Evolutionary conservation across 306 rosid species (phyloP).

Genomic region (Trichosanthes cucumerina): DNA sequence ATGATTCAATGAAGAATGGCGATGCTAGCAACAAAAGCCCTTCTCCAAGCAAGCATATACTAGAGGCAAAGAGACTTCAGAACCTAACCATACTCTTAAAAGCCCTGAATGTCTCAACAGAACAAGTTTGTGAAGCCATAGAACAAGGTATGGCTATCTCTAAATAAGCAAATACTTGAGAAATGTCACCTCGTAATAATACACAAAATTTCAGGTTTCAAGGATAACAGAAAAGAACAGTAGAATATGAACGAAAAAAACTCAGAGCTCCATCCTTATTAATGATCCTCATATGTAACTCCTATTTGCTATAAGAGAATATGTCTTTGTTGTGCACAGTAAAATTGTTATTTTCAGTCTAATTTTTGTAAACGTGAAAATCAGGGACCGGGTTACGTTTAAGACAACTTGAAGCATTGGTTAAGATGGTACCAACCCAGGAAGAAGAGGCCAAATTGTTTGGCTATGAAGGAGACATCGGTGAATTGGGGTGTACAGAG

Average conservation of each 20-base stretch:
- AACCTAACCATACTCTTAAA: constrained; percentile 90
- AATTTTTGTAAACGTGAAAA: constrained; percentile 8
- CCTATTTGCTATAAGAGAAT: not conserved
- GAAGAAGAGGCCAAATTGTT: constrained; percentile 74
- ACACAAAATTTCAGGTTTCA: not conserved
- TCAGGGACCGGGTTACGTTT: constrained; percentile 63
- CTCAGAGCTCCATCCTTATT: not conserved
- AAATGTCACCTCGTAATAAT: no score
- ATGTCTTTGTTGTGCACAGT: not conserved
- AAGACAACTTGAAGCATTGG: constrained; percentile 86
- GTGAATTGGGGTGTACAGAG: constrained; percentile 85
- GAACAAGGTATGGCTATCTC: constrained; percentile 51
- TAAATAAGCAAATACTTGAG: not conserved
- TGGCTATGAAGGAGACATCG: constrained; percentile 59
- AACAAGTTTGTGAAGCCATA: constrained; percentile 64
- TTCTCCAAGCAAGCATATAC: constrained; percentile 86
- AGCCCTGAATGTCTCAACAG: constrained; percentile 67
- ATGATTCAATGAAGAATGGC: constrained; percentile 56
- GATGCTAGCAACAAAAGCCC: constrained; percentile 81
- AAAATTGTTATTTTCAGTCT: not conserved
- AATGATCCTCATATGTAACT: not conserved
- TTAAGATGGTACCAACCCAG: constrained; percentile 73
- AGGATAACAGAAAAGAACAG: not conserved
- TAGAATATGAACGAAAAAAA: not conserved
- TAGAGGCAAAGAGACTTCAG: constrained; percentile 93